Conservation (phyloP, 257 asterid genomes). For the Capsicum pubescens region DNA sequence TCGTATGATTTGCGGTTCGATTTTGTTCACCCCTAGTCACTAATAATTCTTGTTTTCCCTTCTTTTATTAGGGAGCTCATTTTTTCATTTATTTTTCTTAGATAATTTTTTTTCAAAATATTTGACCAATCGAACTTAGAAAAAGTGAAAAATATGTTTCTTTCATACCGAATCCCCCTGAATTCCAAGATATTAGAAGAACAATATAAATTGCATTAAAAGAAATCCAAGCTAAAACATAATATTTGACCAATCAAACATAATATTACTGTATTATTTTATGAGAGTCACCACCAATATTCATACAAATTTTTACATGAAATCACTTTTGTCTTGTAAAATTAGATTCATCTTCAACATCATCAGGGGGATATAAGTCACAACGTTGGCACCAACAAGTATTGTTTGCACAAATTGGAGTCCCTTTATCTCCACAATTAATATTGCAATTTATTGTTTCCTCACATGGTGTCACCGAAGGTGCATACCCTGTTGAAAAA, state of each 20-base stretch:
- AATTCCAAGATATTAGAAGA: neutral
- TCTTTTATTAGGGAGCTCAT: too few relatives aligned
- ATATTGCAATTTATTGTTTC: neutral
- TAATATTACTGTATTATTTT: neutral
- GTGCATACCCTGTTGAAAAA: neutral
- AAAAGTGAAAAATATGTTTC: too few relatives aligned
- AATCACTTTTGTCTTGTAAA: neutral
- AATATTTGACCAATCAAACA: too few relatives aligned
- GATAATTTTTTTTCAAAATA: too few relatives aligned
- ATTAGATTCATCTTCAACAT: neutral
- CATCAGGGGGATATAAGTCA: neutral
- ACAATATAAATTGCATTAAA: neutral
- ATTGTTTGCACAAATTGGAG: neutral
- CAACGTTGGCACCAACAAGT: neutral
- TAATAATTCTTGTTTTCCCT: too few relatives aligned
- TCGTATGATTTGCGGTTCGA: too few relatives aligned
- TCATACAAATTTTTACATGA: neutral
- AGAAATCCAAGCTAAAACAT: neutral
- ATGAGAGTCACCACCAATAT: neutral
- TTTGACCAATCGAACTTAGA: too few relatives aligned
- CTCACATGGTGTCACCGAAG: neutral
- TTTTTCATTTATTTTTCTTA: too few relatives aligned
- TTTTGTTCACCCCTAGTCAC: too few relatives aligned
- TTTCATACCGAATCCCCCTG: too few relatives aligned
- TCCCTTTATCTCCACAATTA: neutral